Base-by-base conservation (phyloP, 106 monocot species). In the Platanthera zijinensis region DNA sequence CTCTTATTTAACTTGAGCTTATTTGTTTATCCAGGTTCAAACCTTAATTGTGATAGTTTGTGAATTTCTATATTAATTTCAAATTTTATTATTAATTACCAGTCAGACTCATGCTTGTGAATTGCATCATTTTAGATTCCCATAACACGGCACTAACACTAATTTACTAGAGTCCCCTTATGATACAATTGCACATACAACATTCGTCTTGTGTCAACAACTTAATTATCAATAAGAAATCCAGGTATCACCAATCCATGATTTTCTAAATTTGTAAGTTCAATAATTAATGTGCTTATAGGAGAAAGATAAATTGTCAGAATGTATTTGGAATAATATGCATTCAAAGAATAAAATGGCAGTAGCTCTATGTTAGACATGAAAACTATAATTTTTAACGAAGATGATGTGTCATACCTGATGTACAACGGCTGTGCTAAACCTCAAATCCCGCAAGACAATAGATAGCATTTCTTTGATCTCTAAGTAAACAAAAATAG, bases 381-480 rank as follows among this genome's bases (percentile, higher is more conserved):
- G 18, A 11, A 32, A 22, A 75, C 22, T 30, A 67, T 32, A 30
- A 59, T 59, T 59, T 59, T 21, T 6, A 21, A 59, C 21, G 30
- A 32, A 66, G 30, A 70, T 45, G 17, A 46, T 48, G 70, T 70
- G 48, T 46, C 87, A 71, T 14, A 97, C 96, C 96, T 97, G 96
- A 84, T 97, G 96, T 66, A 97, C 84, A 10, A 91, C 96, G 71
- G 92, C 97, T 46, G 86, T 85, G 82, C 84, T 84, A 78, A 99
- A 94, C 73, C 75, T 77, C 72, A 99, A 78, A 86, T 94, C 97
- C 51, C 86, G 82, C 71, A 99, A 57, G 47, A 99, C 87, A 83
- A 99, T 85, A 64, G 97, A 88, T 12, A 99, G 77, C 84, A 92
- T 86, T 81, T 99, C 97, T 82, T 90, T 99, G 59, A 99, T 92